Conservation (phyloP, 2,329 filamentous ascomycete species). For the Colletotrichum destructivum region DNA sequence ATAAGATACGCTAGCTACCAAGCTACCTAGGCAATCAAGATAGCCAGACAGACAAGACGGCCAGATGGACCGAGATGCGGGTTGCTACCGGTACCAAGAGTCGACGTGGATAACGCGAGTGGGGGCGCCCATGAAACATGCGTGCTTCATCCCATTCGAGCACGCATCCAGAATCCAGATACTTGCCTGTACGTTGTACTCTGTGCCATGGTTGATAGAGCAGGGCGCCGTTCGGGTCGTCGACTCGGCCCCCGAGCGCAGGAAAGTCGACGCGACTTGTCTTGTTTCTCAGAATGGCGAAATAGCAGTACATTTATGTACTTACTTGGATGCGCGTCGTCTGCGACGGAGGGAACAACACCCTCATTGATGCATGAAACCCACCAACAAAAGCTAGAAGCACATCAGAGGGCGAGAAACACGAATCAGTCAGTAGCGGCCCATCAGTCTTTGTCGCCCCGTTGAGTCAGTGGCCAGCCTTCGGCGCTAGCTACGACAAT, state of each 20-base stretch:
- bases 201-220: conserved; percentile 12
- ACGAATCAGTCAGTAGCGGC: conserved; percentile 34
- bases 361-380: conserved; percentile 41
- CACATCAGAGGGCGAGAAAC: conserved; percentile 2
- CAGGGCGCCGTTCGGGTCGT: neutral
- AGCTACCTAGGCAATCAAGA: neutral
- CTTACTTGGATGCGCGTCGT: neutral
- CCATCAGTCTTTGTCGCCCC: conserved; percentile 25
- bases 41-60: neutral
- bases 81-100: conserved; percentile 12
- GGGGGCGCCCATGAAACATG: conserved; percentile 34
- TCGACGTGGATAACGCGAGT: conserved; percentile 9
- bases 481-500: conserved; percentile 21
- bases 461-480: conserved; percentile 33
- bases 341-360: conserved; percentile 26
- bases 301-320: conserved; percentile 10
- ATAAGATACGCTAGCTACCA: neutral
- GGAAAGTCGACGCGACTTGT: conserved; percentile 10
- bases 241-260: conserved; percentile 6
- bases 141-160: conserved; percentile 32
- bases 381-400: conserved; percentile 35
- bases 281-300: conserved; percentile 23
- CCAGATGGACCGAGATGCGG: conserved; percentile 17
- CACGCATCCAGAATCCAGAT: neutral
- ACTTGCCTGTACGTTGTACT: conserved; percentile 3